A percentile compares a stretch with the other conserved stretches of the same genome.
Conservation (phyloP, 169 alveolate species). For the Eimeria necatrix region DNA sequence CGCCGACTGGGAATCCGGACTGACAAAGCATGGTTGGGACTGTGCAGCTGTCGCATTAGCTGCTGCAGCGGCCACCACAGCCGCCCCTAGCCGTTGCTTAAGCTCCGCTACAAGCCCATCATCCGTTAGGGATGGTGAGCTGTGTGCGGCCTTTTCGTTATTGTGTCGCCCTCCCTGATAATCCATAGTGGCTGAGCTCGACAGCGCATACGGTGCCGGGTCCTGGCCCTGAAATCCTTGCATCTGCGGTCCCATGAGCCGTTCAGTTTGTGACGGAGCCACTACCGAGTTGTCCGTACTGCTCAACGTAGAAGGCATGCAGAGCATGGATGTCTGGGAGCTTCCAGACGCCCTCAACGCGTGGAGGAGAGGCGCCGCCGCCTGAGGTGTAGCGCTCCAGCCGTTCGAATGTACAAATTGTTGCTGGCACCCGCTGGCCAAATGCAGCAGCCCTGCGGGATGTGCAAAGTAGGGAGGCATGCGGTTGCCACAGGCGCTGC, state of each 20-base stretch:
- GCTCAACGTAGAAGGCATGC: conserved; percentile 62
- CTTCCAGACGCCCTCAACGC: conserved; percentile 51
- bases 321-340: conserved; percentile 63
- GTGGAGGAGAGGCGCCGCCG: conserved; percentile 60
- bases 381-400: conserved; percentile 57
- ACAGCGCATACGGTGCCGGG: not conserved
- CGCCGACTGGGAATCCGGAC: not conserved
- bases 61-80: conserved; percentile 62
- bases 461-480: conserved; percentile 67
- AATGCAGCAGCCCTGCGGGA: conserved; percentile 53
- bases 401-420: not conserved
- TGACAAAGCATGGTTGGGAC: not conserved
- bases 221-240: conserved; percentile 36
- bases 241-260: conserved; percentile 2
- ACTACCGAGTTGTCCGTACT: conserved; percentile 6
- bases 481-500: conserved; percentile 60
- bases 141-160: not conserved
- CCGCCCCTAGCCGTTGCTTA: conserved; percentile 54
- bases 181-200: not conserved
- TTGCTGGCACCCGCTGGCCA: conserved; percentile 48
- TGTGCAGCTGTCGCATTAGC: conserved; percentile 36
- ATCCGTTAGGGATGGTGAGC: conserved; percentile 25
- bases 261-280: conserved; percentile 25
- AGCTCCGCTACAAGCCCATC: conserved; percentile 64
- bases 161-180: not conserved